These are phyloP conservation scores for Anisodus acutangulus DNA, from an alignment of 257 asterid genomes.

Conservation along the genomic window DNA sequence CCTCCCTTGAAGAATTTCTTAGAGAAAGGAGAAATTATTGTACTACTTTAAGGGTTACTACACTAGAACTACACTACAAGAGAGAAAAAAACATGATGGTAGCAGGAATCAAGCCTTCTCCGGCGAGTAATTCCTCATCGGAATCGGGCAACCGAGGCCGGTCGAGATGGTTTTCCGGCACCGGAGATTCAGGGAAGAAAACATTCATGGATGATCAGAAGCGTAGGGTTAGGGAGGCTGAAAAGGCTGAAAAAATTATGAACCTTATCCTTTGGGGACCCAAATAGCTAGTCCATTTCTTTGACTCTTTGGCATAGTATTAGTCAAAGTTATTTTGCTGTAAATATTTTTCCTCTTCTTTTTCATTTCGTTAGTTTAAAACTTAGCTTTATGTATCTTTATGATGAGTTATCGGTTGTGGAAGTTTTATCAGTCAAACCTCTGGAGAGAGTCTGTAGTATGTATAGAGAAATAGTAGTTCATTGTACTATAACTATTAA, in stretches of 20 bases:
- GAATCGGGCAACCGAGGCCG: neutral
- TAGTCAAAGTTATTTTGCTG: neutral
- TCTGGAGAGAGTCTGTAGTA: no score
- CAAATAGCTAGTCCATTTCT: conserved; percentile 18
- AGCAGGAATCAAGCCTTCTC: conserved; percentile 18
- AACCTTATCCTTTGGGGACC: conserved; percentile 36
- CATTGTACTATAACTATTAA: no score
- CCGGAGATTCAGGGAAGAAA: conserved; percentile 20
- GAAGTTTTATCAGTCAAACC: no score
- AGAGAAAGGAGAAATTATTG: neutral
- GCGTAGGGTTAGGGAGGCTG: conserved; percentile 30
- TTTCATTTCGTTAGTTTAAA: neutral
- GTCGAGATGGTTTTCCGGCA: conserved; percentile 22
- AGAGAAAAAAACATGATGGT: neutral
- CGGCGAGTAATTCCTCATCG: neutral
- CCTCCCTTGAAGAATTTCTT: neutral
- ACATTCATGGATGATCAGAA: conserved; percentile 31
- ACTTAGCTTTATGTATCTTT: neutral
- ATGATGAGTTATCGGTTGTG: no score
- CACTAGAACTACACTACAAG: neutral
- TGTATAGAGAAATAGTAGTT: no score
- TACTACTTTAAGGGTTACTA: neutral
- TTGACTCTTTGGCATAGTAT: neutral
- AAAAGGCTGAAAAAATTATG: conserved; percentile 32
- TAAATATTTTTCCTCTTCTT: neutral